Evolutionary conservation across 2,329 filamentous ascomycete genomes (phyloP).

Genomic region (Stachybotrys elegans): DNA sequence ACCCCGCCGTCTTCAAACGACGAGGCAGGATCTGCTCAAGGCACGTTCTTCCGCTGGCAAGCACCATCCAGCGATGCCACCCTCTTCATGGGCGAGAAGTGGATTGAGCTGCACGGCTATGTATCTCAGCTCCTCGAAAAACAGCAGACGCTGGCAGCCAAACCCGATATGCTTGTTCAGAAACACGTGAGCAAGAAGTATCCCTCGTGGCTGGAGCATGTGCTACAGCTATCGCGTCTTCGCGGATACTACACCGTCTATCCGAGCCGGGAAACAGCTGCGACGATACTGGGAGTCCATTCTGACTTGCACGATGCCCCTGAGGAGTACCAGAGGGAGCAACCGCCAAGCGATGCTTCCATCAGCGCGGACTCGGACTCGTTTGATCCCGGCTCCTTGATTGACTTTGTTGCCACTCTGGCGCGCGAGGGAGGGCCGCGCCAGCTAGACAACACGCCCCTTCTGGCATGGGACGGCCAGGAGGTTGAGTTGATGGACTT

Average conservation of each 20-base stretch:
- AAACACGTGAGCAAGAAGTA: constrained; percentile 63
- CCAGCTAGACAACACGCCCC: constrained; percentile 43
- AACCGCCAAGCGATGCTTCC: constrained; percentile 15
- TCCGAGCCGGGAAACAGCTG: constrained; percentile 54
- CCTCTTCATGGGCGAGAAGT: constrained; percentile 79
- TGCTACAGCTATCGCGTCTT: constrained; percentile 69
- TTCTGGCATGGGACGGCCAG: constrained; percentile 61
- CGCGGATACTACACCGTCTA: constrained; percentile 78
- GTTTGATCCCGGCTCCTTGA: constrained; percentile 37
- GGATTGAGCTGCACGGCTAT: constrained; percentile 80
- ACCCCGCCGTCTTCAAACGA: constrained; percentile 28
- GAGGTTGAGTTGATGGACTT: constrained; percentile 33
- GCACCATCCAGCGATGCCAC: constrained; percentile 76
- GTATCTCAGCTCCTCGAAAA: constrained; percentile 57
- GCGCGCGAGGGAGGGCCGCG: constrained; percentile 38
- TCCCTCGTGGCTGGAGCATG: constrained; percentile 74
- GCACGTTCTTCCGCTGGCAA: constrained; percentile 74
- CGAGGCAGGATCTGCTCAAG: constrained; percentile 19
- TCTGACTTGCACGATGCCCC: constrained; percentile 68
- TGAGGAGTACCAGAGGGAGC: constrained; percentile 54
- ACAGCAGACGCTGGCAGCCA: constrained; percentile 27
- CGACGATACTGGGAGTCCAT: constrained; percentile 66
- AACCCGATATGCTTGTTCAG: constrained; percentile 35
- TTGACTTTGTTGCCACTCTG: constrained; percentile 44
- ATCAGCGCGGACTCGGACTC: constrained; percentile 23